Evolutionary conservation across 2,329 filamentous ascomycete species (phyloP), one percentile per base, ranked within the genome.

Genomic region (Teratosphaeria gauchensis): DNA sequence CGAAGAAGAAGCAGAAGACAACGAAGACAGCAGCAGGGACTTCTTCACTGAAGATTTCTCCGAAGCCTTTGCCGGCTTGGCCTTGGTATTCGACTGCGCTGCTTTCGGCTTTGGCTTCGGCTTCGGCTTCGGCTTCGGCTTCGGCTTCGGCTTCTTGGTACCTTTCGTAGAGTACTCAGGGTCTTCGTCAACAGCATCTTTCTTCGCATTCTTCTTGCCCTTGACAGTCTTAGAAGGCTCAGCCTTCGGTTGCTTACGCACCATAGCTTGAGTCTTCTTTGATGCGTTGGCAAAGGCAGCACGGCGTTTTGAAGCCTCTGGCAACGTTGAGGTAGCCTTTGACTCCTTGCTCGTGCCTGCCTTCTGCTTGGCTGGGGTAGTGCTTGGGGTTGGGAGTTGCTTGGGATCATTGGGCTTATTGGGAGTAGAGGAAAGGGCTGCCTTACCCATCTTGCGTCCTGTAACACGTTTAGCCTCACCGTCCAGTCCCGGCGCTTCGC

Each of bases 381-480:
- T 28, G 8, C 46, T 55, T 21, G 56, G 46, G 2, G 35, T 42
- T 28, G 60, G 53, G 33, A 54, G 28, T 53, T 53, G 52, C 24
- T 53, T 32, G 28, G 42, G 11, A 11, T 48, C 42, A 19, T 48
- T 48, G 42, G 42, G 42, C 42, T 48, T 48, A 21, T 48, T 8
- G 4, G 42, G 42, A 48, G 42, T 48, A 21, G 42, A 48, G 42
- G 42, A 48, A 48, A 16, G 42, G 53, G 56, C 30, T 51, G 56
- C 61, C 66, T 69, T 69, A 69, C 66, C 66, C 58, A 66, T 67
- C 55, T 64, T 65, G 57, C 57, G 60, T 56, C 64, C 67, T 69
- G 62, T 46, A 56, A 58, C 62, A 55, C 60, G 58, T 68, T 71
- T 68, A 69, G 68, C 64, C 66, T 55, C 59, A 53, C 58, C 60